Percentiles rank a stretch among this genome's conserved stretches.
phyloP scores from a whole-genome alignment of 768 basidiomycete genomes.

The Mycena amicta region DNA sequence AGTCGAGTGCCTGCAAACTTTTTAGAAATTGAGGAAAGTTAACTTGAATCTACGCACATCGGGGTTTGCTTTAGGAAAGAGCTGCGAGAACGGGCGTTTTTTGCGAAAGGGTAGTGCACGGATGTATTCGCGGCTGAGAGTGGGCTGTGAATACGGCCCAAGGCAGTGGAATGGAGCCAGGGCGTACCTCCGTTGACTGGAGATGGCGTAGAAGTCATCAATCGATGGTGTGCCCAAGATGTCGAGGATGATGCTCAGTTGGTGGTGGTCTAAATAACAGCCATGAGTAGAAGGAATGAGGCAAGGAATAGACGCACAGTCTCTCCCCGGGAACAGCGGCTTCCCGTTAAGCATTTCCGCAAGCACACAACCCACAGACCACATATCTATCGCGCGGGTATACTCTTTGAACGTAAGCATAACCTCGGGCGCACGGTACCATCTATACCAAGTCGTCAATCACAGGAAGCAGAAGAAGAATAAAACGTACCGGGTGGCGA shows the following conservation, averaged over 20 bases:
- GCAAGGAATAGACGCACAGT: slow-evolving; percentile 56
- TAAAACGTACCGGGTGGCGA: slow-evolving; percentile 75
- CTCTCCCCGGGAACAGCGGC: slow-evolving; percentile 92
- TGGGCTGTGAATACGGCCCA: not conserved
- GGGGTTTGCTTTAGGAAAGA: slow-evolving; percentile 79
- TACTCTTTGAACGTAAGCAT: slow-evolving; percentile 99
- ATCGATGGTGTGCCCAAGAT: slow-evolving; percentile 90
- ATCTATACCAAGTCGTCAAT: slow-evolving; percentile 45
- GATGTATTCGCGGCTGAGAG: slow-evolving; percentile 76
- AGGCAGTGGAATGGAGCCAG: not conserved
- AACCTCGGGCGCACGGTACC: slow-evolving; percentile 98
- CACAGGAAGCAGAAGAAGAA: not conserved
- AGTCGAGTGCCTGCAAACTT: slow-evolving; percentile 60
- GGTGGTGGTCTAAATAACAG: slow-evolving; percentile 74
- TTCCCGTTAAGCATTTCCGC: slow-evolving; percentile 94
- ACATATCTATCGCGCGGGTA: slow-evolving; percentile 84
- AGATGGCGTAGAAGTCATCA: slow-evolving; percentile 95
- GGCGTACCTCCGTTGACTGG: slow-evolving; percentile 53
- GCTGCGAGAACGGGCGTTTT: slow-evolving; percentile 65
- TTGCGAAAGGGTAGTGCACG: slow-evolving; percentile 87
- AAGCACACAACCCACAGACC: slow-evolving; percentile 84
- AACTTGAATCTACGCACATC: slow-evolving; percentile 43
- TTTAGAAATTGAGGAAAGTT: not conserved
- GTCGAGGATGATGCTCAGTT: slow-evolving; percentile 89
- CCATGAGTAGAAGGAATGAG: not conserved